Evolutionary conservation across 805 yeast genomes (phyloP).

Genomic region (Tetrapisispora namnaoensis): DNA sequence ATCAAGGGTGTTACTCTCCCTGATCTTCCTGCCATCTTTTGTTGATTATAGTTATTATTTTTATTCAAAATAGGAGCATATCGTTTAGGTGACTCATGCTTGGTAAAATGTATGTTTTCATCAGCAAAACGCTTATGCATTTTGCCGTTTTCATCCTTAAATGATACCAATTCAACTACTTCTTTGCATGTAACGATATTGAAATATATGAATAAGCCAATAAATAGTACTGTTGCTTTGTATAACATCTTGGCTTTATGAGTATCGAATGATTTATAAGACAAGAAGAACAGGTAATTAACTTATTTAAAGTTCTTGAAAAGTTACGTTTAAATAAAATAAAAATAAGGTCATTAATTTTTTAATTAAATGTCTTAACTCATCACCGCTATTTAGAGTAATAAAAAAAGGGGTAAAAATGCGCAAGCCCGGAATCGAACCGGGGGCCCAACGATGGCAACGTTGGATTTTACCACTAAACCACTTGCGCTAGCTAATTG

Average conservation of each 20-base stretch:
- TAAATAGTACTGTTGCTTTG: not conserved
- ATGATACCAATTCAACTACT: not conserved
- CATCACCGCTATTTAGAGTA: not conserved
- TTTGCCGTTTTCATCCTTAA: not conserved
- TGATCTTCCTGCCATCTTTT: not conserved
- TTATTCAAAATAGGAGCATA: not conserved
- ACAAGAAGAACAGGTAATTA: no score
- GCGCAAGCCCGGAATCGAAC: slow-evolving; percentile 5
- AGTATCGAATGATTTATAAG: no score
- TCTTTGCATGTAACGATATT: not conserved
- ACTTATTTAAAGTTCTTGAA: no score
- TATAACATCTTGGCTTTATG: not conserved
- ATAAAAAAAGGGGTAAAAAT: not conserved
- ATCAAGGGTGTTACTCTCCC: not conserved
- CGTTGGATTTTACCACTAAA: slow-evolving; percentile 4
- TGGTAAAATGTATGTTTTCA: not conserved
- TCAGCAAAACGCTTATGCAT: not conserved
- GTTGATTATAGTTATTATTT: not conserved
- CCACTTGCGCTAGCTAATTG: slow-evolving; percentile 1
- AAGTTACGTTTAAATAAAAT: no score
- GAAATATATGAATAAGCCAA: no score
- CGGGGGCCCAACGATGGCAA: slow-evolving; percentile 5
- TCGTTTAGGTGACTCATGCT: not conserved
- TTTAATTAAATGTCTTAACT: not conserved
- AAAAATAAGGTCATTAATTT: no score